Evolutionary conservation across 2,329 filamentous ascomycete species (phyloP), one percentile per base, ranked within the genome.

Genomic region (Leptographium radiaticola): DNA sequence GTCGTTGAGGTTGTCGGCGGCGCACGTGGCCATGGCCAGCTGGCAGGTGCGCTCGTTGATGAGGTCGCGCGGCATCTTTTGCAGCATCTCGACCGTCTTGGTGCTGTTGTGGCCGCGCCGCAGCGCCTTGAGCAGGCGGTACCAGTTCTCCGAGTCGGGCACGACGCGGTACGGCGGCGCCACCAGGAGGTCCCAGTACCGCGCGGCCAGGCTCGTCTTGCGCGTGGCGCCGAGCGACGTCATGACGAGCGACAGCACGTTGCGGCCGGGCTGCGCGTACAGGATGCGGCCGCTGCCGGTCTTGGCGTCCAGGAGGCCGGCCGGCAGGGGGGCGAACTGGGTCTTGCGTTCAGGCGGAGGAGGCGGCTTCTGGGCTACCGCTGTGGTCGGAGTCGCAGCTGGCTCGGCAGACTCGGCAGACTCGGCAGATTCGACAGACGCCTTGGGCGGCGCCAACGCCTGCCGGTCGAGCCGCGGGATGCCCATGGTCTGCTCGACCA

Each of bases 401-500:
- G 25, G 25, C 25, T 25, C 25, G 25, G 25, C 25, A 2, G 25
- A 5, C 25, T 25, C 25, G 25, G 25, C 25, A n/a, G n/a, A n/a
- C 25, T 25, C 25, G 25, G 25, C 25, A 2, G 25, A 5, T 5
- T 25, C 25, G 25, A 5, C 25, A n/a, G 40, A 20, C 20, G 20
- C 16, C 8, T 25, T 39, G 38, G 49, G 38, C 33, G 33, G 5
- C 34, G 10, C 5, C 7, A 57, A 18, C 20, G 36, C 16, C 49
- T 40, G 31, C 36, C 53, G 51, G 60, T 66, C 73, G 59, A 71
- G 64, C 51, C 80, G 78, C 38, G 84, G 80, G 44, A 95, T 77
- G 48, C 80, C 77, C 81, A 91, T 90, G 1, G 89, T 87, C 67
- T 95, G 84, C 59, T 89, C 77, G n/a, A 94, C 68, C 20, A 96